A percentile compares a stretch with the other conserved stretches of the same genome.
Evolutionary conservation across 345 rosid genomes (phyloP).

Genomic region (Linum tenue): DNA sequence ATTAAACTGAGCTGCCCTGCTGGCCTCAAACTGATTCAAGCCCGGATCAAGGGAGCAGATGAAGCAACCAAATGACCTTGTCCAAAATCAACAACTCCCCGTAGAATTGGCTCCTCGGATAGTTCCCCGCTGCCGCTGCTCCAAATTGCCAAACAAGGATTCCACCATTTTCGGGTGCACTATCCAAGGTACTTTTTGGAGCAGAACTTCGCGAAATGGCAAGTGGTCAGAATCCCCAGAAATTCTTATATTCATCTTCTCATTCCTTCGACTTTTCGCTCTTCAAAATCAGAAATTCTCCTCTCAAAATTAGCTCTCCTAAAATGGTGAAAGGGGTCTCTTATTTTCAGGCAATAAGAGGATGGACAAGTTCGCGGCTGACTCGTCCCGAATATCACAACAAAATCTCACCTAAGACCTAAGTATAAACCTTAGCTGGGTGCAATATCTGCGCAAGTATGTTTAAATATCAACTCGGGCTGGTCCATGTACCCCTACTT

Average conservation of each 20-base stretch:
- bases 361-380: too few species aligned
- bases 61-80: constrained; percentile 85
- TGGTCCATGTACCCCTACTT: too few species aligned
- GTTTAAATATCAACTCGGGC: too few species aligned
- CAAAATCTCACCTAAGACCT: too few species aligned
- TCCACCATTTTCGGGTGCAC: constrained; percentile 92
- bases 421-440: too few species aligned
- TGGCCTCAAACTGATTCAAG: constrained; percentile 76
- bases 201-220: constrained; percentile 86
- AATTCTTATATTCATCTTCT: constrained; percentile 30
- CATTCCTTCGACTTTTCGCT: too few species aligned
- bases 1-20: constrained; percentile 68
- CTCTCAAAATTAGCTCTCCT: too few species aligned
- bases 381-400: too few species aligned
- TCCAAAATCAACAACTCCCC: constrained; percentile 68
- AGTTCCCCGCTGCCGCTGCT: constrained; percentile 62
- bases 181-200: constrained; percentile 64
- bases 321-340: too few species aligned
- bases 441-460: too few species aligned
- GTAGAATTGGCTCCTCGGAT: constrained; percentile 80
- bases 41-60: constrained; percentile 80
- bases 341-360: too few species aligned
- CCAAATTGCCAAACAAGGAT: constrained; percentile 77
- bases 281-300: too few species aligned
- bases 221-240: constrained; percentile 73